Evolutionary conservation across 1,284 basidiomycete genomes (phyloP).

Genomic region (Ustilago loliicola): DNA sequence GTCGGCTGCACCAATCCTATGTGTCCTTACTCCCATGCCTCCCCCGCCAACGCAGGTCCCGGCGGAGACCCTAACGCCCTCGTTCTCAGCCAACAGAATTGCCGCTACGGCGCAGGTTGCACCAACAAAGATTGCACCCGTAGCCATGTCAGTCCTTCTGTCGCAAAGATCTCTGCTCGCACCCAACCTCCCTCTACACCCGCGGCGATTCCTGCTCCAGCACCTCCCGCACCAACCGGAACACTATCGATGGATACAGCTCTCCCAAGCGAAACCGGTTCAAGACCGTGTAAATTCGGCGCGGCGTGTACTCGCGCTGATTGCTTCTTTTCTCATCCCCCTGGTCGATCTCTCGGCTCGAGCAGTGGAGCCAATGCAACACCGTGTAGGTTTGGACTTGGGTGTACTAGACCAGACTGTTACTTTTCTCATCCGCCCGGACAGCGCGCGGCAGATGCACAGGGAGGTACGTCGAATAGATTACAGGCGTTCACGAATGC

Average conservation of each 20-base stretch:
- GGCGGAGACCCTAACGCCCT: conserved; percentile 56
- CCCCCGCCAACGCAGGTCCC: conserved; percentile 57
- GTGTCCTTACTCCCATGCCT: conserved; percentile 66
- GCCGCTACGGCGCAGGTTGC: conserved; percentile 56
- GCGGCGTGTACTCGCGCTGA: conserved; percentile 49
- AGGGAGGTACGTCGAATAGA: conserved; percentile 11
- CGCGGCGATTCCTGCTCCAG: not conserved
- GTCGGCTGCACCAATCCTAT: conserved; percentile 65
- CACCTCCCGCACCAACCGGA: conserved; percentile 4
- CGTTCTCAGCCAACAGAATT: conserved; percentile 61
- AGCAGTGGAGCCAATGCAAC: not conserved
- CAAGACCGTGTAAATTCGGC: conserved; percentile 53
- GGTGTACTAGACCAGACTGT: conserved; percentile 45
- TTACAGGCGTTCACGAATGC: conserved; percentile 21
- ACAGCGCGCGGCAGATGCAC: not conserved
- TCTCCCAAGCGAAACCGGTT: conserved; percentile 14
- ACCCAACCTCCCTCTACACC: not conserved
- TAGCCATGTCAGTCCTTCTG: conserved; percentile 66
- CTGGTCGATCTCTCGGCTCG: not conserved
- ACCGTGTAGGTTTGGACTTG: conserved; percentile 46
- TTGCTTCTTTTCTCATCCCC: conserved; percentile 59
- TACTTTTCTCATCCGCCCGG: conserved; percentile 45
- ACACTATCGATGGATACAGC: conserved; percentile 32
- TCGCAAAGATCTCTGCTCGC: conserved; percentile 10
- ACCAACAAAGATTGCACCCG: conserved; percentile 60